phyloP scores from a whole-genome alignment of 2,329 filamentous ascomycete species.

The Hortaea werneckii region DNA sequence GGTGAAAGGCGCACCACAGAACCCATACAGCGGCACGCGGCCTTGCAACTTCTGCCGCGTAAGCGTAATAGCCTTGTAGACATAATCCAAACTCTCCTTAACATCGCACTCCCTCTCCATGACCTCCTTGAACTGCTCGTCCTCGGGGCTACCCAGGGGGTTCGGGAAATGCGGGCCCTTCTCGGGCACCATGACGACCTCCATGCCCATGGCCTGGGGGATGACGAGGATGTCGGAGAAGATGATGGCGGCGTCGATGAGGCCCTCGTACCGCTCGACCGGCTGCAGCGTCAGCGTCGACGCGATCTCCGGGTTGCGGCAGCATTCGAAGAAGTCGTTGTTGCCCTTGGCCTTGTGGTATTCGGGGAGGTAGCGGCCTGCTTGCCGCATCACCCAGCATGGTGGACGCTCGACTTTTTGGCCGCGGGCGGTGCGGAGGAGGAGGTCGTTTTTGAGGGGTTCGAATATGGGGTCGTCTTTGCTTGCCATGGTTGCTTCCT shows the following conservation, averaged over 20 bases:
- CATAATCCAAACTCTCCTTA: slow-evolving; percentile 74
- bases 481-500: background rate
- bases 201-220: slow-evolving; percentile 95
- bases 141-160: slow-evolving; percentile 67
- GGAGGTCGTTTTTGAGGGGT: slow-evolving; percentile 82
- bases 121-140: slow-evolving; percentile 72
- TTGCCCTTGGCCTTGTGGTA: slow-evolving; percentile 90
- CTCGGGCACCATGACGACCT: slow-evolving; percentile 96
- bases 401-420: slow-evolving; percentile 85
- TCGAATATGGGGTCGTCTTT: slow-evolving; percentile 46
- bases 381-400: slow-evolving; percentile 99
- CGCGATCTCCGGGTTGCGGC: slow-evolving; percentile 82
- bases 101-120: slow-evolving; percentile 75
- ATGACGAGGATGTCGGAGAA: slow-evolving; percentile 98
- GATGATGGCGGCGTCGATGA: slow-evolving; percentile 95
- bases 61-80: slow-evolving; percentile 88
- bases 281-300: slow-evolving; percentile 91
- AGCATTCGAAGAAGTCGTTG: slow-evolving; percentile 96
- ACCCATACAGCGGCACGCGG: slow-evolving; percentile 85
- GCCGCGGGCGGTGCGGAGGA: slow-evolving; percentile 82
- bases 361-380: slow-evolving; percentile 92
- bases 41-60: slow-evolving; percentile 81
- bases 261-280: slow-evolving; percentile 78
- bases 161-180: slow-evolving; percentile 91
- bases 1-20: slow-evolving; percentile 95